A percentile compares a stretch with the other conserved stretches of the same genome.
phyloP scores from a whole-genome alignment of 1,139 yeast genomes.

The Kodamaea derodonti region DNA sequence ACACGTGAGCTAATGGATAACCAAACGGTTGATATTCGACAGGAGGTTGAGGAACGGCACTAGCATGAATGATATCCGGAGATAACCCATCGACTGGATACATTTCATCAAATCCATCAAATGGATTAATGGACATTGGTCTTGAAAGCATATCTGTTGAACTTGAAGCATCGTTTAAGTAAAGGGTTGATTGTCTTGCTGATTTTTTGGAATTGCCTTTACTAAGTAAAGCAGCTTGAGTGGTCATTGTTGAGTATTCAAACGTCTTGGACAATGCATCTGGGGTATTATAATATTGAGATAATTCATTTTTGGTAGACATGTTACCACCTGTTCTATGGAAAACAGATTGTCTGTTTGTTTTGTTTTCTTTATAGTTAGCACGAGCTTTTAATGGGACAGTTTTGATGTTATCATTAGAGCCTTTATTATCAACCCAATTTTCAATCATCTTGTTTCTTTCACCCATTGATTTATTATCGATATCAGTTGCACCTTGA shows the following conservation, averaged over 20 bases:
- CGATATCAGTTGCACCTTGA: constrained; percentile 74
- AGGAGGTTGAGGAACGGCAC: constrained; percentile 83
- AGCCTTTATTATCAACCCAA: constrained; percentile 62
- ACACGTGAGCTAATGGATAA: constrained; percentile 80
- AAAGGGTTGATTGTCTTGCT: constrained; percentile 19
- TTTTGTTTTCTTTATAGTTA: constrained; percentile 37
- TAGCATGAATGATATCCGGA: constrained; percentile 69
- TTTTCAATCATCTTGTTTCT: constrained; percentile 65
- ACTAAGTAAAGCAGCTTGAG: constrained; percentile 46
- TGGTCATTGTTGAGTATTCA: constrained; percentile 53
- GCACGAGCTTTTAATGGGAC: constrained; percentile 54
- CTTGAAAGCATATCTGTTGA: constrained; percentile 36
- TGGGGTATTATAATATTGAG: constrained; percentile 38
- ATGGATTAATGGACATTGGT: constrained; percentile 30
- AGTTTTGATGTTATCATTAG: constrained; percentile 49
- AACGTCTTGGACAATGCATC: constrained; percentile 39
- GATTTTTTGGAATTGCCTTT: constrained; percentile 14
- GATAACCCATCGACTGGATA: constrained; percentile 47
- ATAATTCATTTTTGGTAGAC: constrained; percentile 35
- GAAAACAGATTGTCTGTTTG: constrained; percentile 46
- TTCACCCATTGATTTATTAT: constrained; percentile 42
- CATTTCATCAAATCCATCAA: constrained; percentile 39
- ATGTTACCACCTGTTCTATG: constrained; percentile 30
- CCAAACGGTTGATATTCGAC: constrained; percentile 83
- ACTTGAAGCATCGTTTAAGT: constrained; percentile 32